phyloP scores from a whole-genome alignment of 306 rosid genomes.

The Trifolium pratense region DNA sequence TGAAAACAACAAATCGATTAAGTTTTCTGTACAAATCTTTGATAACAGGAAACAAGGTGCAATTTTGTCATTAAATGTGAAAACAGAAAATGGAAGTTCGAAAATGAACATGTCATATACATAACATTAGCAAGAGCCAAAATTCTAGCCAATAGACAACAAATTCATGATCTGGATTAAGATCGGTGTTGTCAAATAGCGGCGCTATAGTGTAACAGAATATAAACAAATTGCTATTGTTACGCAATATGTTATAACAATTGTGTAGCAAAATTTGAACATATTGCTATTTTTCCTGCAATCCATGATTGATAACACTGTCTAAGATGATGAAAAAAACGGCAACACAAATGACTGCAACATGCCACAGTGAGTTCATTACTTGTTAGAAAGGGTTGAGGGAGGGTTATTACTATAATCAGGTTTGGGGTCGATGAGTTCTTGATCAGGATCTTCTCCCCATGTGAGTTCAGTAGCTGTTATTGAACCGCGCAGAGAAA shows the following conservation, averaged over 20 bases:
- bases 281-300: background rate
- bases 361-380: conserved; percentile 13
- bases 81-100: background rate
- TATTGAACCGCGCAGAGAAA: conserved; percentile 61
- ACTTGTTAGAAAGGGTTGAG: background rate
- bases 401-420: conserved; percentile 60
- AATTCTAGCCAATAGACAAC: no score
- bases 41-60: background rate
- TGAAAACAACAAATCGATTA: conserved; percentile 36
- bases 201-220: background rate
- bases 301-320: background rate
- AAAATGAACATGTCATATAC: background rate
- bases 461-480: conserved; percentile 67
- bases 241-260: background rate
- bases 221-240: background rate
- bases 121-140: background rate
- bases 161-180: background rate
- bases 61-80: background rate
- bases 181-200: background rate
- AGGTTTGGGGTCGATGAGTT: conserved; percentile 60
- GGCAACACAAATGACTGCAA: no score
- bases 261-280: background rate
- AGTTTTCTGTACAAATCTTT: background rate
- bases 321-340: background rate
- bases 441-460: conserved; percentile 79